Conservation (phyloP, 257 asterid genomes). For the Misopates orontium region DNA sequence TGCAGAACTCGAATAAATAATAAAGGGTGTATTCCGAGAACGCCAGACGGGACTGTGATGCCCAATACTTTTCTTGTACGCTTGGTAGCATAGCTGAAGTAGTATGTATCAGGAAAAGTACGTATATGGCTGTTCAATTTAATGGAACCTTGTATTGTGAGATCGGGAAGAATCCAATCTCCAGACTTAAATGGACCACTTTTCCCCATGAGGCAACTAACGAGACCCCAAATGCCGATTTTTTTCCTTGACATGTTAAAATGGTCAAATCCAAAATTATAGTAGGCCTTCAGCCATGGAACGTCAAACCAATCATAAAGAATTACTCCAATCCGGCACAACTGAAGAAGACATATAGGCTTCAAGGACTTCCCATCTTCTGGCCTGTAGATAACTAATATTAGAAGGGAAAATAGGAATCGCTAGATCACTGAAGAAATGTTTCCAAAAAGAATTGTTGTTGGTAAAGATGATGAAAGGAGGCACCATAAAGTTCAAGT, state of each 20-base stretch:
- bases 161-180: slow-evolving; percentile 98
- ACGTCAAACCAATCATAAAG: slow-evolving; percentile 91
- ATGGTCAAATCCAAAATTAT: slow-evolving; percentile 94
- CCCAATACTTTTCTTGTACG: slow-evolving; percentile 72
- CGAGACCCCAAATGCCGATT: slow-evolving; percentile 77
- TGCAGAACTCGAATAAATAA: slow-evolving; percentile 82
- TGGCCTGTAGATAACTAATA: slow-evolving; percentile 47
- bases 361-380: slow-evolving; percentile 84
- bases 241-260: slow-evolving; percentile 79
- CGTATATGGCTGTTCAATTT: slow-evolving; percentile 57
- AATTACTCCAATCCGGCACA: slow-evolving; percentile 82
- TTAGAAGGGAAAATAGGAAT: not conserved
- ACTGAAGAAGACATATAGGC: slow-evolving; percentile 76
- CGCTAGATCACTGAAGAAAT: not conserved
- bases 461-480: not conserved
- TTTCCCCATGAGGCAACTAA: slow-evolving; percentile 70
- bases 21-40: slow-evolving; percentile 80
- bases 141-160: slow-evolving; percentile 81
- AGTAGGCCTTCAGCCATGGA: slow-evolving; percentile 71
- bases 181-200: slow-evolving; percentile 87
- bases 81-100: slow-evolving; percentile 95
- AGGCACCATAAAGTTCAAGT: not conserved
- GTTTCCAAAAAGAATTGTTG: not conserved
- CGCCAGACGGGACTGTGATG: slow-evolving; percentile 74
- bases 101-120: slow-evolving; percentile 79